Evolutionary conservation across 805 yeast species (phyloP), one percentile per base, ranked within the genome.

Genomic region (Candida cerambycidarum): DNA sequence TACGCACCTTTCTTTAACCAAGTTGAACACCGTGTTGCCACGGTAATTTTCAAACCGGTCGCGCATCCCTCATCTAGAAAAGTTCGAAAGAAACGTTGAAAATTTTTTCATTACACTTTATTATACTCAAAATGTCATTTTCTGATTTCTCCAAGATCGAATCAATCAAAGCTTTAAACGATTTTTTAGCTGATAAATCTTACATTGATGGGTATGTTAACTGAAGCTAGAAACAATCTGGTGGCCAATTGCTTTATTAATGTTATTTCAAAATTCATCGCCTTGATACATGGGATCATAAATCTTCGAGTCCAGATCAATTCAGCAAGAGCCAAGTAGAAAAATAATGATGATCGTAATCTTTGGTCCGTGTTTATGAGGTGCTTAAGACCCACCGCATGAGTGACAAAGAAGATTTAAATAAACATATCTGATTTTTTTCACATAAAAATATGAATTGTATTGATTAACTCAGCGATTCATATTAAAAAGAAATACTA

Each of bases 301-400:
- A 10, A 11, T 34, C n/a, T 14, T 25, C 8, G 35, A 18, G 6
- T 17, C 25, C 4, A 32, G 5, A 31, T 32, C 24, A 32, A 18
- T 11, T 16, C 18, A 25, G 3, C 16, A 18, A 7, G 12, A 32
- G 23, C 29, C 3, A 25, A 25, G 11, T 14, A 32, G 17, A 23
- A 28, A 19, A 38, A 31, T 14, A 25, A 77, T 82, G 88, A 83
- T 85, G 89, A 85, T 71, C 73, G 62, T 64, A 60, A 76, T 69
- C 75, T 70, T 83, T 86, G 95, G 95, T 86, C 95, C 95, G 90
- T 86, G 95, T 87, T 87, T 84, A 84, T 80, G 95, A 88, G 86
- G 89, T 83, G 88, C 74, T 71, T 83, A 79, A 85, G 85, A 92
- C 84, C 95, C 90, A 83, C 86, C 82, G 82, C 59, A 83, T 88